These are phyloP conservation scores for Dalbergia cochinchinensis DNA, from an alignment of 306 rosid genomes.

Conservation along the genomic window DNA sequence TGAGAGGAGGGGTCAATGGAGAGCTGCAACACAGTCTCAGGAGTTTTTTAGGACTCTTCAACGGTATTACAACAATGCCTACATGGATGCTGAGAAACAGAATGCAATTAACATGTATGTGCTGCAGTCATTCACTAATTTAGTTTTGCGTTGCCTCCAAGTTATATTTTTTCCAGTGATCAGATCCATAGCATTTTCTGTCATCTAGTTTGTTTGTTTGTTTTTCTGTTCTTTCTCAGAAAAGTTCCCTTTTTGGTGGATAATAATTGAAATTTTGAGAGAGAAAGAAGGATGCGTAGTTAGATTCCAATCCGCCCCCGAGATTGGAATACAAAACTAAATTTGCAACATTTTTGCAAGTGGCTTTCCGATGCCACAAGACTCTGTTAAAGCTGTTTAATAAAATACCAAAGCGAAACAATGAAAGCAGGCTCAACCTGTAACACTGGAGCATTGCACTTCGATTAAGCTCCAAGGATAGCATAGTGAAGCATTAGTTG, in stretches of 20 bases:
- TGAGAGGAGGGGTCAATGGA: constrained; percentile 92
- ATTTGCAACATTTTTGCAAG: not conserved
- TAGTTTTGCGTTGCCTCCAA: not conserved
- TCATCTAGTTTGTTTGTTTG: not conserved
- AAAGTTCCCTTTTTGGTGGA: not conserved
- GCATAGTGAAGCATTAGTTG: constrained; percentile 1
- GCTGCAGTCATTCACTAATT: constrained; percentile 1
- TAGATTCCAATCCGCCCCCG: not conserved
- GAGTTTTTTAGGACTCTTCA: constrained; percentile 82
- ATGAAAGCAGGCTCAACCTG: not conserved
- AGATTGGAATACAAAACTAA: not conserved
- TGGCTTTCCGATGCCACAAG: not conserved
- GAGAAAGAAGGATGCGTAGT: not conserved
- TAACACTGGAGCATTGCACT: not conserved
- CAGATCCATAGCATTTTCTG: not conserved
- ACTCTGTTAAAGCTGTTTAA: not conserved
- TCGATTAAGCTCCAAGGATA: not conserved
- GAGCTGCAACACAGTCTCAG: constrained; percentile 86
- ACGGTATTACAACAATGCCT: constrained; percentile 79
- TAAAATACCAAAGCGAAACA: constrained; percentile 1
- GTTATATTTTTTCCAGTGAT: not conserved
- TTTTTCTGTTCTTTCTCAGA: not conserved
- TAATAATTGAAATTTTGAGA: not conserved
- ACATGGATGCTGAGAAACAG: constrained; percentile 78
- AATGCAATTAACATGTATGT: constrained; percentile 76